Evolutionary conservation across 352 stramenopile genomes (phyloP), one percentile per base, ranked within the genome.

Genomic region (Sclerospora graminicola): DNA sequence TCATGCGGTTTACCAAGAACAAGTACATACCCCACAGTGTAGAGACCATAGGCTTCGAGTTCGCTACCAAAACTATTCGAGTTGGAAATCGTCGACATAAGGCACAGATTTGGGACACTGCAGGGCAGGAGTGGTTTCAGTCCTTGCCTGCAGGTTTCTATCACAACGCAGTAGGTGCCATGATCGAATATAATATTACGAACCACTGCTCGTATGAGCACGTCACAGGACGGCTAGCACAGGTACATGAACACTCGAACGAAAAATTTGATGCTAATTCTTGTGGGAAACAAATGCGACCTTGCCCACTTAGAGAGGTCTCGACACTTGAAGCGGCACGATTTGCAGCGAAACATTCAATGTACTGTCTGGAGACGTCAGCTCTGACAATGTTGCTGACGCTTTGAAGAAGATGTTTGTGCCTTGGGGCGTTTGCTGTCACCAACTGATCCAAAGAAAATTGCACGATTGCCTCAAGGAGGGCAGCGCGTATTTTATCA

Each of bases 181-280:
- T 97, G 69, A 71, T 97, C 43, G 84, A 96, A 16, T 97, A 96
- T 57, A 87, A 97, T 55, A 88, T 96, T 34, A 95, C 86, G 29
- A 86, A 90, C 48, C 68, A 84, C 41, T 64, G 57, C 16, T 91
- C 81, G 16, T 92, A 92, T 43, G 80, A 92, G 43, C 66, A 90
- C 48, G 69, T 91, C 5, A 68, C 54, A 4, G 67, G 69, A 16
- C 91, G 82, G 82, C 62, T 91, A 43, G 68, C 60, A 5, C 79
- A 94, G 44, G 66, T 90, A 27, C 80, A 88, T 29, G 73, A 89
- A 45, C 76, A 91, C 41, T 74, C 79, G 20, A 75, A 94, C 37
- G 69, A 90, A 43, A n/a, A 90, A 69, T 45, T 59, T 94, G 8
- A 75, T 89, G 51, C 63, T 91, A 8, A 69, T 94, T 8, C 70